Base-by-base conservation (phyloP, 2,329 filamentous ascomycete species). In the Emydomyces testavorans region DNA sequence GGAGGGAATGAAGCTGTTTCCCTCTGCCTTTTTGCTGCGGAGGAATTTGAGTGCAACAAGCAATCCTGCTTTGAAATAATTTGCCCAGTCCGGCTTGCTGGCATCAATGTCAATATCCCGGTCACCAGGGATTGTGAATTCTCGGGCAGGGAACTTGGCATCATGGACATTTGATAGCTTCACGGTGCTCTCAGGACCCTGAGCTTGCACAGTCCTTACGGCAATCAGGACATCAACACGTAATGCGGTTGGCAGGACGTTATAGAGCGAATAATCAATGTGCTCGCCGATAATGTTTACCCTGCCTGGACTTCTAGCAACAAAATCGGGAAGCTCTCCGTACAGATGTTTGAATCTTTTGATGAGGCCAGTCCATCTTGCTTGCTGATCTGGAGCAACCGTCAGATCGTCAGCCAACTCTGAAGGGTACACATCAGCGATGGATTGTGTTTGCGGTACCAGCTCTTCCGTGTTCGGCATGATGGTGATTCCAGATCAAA, bases 271-370 rank as follows among this genome's bases (percentile, higher is more conserved):
- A 71, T 98, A 98, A 71, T 98, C 92, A 60, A 98, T 94, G 71
- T 98, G 92, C 75, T 98, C 92, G 65, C 92, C 92, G 63, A 98
- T 95, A 61, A 98, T 92, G 71, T 96, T 96, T 56, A 98, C 92
- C 56, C 92, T 79, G 51, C 92, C 92, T 1, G 92, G 92, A 48
- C 89, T 94, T 53, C 92, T 82, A 7, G 90, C 79, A 16, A 96
- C 79, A 60, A 94, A 95, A 50, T 84, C 76, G 32, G 89, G 80
- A 13, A 74, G 70, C 44, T 78, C 74, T 56, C 79, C 81, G 67
- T 90, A 94, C 35, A 69, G 71, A 50, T 75, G 67, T 56, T 80
- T 71, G 68, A 96, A 96, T 56, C 75, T 75, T 44, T 76, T 69
- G 35, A 90, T 70, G 36, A 96, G 75, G 36, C 69, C 72, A 58